Conservation (phyloP, 495 filamentous ascomycete species). For the Penicillium diatomitis region DNA sequence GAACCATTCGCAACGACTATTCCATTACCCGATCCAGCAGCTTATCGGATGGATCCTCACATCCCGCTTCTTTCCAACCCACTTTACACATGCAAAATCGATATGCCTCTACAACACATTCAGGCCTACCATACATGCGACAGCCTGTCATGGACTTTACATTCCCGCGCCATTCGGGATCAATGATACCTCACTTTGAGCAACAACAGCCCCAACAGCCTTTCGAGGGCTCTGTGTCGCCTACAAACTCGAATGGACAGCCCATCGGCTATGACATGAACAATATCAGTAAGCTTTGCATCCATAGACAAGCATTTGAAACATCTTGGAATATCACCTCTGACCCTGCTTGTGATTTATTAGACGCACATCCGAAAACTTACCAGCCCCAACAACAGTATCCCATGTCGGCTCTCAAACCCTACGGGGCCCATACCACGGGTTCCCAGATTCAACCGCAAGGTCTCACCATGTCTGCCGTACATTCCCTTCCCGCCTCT, state of each 20-base stretch:
- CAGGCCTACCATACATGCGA: constrained; percentile 25
- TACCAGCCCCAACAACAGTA: constrained; percentile 22
- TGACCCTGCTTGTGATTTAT: constrained; percentile 2
- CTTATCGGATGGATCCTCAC: constrained; percentile 29
- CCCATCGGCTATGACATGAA: constrained; percentile 20
- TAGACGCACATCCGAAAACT: constrained; percentile 24
- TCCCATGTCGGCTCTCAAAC: constrained; percentile 23
- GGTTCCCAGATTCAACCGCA: constrained; percentile 23
- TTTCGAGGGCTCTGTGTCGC: constrained; percentile 34
- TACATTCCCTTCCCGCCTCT: constrained; percentile 27
- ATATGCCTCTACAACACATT: constrained; percentile 23
- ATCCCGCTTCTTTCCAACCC: constrained; percentile 19
- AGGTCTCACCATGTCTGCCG: constrained; percentile 20
- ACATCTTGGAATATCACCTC: neutral
- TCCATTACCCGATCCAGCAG: constrained; percentile 35
- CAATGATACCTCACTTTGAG: constrained; percentile 25
- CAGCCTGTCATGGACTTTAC: constrained; percentile 27
- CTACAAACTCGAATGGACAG: constrained; percentile 19
- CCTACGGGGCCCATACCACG: constrained; percentile 22
- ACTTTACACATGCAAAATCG: constrained; percentile 26
- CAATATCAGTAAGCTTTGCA: constrained; percentile 14
- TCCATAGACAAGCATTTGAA: neutral
- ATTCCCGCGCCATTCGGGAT: constrained; percentile 19
- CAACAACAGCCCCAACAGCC: constrained; percentile 22
- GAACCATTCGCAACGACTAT: constrained; percentile 25